A percentile compares a stretch with the other conserved stretches of the same genome.
These are phyloP conservation scores for Gnaphalium uliginosum DNA, from an alignment of 129 eudicot species.

Conservation along the genomic window DNA sequence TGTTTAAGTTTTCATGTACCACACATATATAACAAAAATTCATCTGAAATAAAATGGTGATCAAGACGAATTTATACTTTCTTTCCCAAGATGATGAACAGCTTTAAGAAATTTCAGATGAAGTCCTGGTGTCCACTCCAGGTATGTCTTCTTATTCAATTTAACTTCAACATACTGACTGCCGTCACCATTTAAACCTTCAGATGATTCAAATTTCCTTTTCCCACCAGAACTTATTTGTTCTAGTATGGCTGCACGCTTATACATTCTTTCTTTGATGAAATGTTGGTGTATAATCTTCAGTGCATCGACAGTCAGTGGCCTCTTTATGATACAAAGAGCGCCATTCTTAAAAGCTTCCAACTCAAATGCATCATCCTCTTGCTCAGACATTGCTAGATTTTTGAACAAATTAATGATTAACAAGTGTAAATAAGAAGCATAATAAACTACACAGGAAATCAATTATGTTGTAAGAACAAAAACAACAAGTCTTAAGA, in stretches of 20 bases:
- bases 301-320: slow-evolving; percentile 26
- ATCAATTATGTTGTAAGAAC: background rate
- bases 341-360: slow-evolving; percentile 40
- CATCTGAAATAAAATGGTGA: slow-evolving; percentile 7
- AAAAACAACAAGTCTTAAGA: background rate
- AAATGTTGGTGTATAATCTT: slow-evolving; percentile 38
- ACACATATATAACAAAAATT: background rate
- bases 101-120: slow-evolving; percentile 44
- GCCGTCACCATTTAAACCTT: too few species aligned
- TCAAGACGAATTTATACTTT: slow-evolving; percentile 29
- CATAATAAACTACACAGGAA: background rate
- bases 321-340: slow-evolving; percentile 35
- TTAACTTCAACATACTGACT: too few species aligned
- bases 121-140: slow-evolving; percentile 51
- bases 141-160: slow-evolving; percentile 30
- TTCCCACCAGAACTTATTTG: background rate
- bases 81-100: slow-evolving; percentile 40
- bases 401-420: background rate
- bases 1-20: background rate
- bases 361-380: slow-evolving; percentile 16
- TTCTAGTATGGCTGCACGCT: background rate
- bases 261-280: slow-evolving; percentile 32
- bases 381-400: slow-evolving; percentile 45
- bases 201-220: too few species aligned
- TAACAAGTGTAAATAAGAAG: background rate